These are phyloP conservation scores for Globisporangium perplexum DNA, from an alignment of 352 stramenopile species.

Conservation along the genomic window DNA sequence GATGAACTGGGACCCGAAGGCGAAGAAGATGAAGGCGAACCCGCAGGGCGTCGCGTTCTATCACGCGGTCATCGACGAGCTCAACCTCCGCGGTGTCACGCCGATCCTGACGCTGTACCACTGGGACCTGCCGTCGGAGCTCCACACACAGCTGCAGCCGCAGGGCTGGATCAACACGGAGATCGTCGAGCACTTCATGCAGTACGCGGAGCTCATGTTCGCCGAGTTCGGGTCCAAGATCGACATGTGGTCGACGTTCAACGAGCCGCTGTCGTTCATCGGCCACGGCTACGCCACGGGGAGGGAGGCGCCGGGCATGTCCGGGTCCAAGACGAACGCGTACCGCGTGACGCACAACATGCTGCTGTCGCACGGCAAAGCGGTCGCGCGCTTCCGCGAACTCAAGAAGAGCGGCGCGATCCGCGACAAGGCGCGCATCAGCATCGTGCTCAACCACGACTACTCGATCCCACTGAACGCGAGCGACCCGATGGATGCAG, in stretches of 20 bases:
- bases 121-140: no score
- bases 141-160: no score
- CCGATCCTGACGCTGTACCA: conserved; percentile 19
- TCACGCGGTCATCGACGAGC: no score
- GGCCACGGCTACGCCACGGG: conserved; percentile 51
- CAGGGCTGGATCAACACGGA: no score
- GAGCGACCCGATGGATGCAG: conserved; percentile 30
- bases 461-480: conserved; percentile 72
- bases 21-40: conserved; percentile 11
- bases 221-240: conserved; percentile 90
- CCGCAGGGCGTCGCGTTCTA: no score
- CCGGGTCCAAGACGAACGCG: conserved; percentile 23
- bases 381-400: conserved; percentile 77
- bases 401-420: conserved; percentile 20
- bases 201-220: conserved; percentile 42
- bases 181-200: no score
- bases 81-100: no score
- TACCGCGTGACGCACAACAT: conserved; percentile 82
- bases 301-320: conserved; percentile 26
- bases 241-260: conserved; percentile 93
- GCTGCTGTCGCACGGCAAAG: conserved; percentile 81
- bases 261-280: conserved; percentile 86
- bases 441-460: conserved; percentile 90
- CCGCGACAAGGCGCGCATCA: conserved; percentile 67
- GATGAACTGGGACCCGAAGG: conserved; percentile 66